Evolutionary conservation across 805 yeast species (phyloP).

Genomic region (Jamesozyma rosinii): DNA sequence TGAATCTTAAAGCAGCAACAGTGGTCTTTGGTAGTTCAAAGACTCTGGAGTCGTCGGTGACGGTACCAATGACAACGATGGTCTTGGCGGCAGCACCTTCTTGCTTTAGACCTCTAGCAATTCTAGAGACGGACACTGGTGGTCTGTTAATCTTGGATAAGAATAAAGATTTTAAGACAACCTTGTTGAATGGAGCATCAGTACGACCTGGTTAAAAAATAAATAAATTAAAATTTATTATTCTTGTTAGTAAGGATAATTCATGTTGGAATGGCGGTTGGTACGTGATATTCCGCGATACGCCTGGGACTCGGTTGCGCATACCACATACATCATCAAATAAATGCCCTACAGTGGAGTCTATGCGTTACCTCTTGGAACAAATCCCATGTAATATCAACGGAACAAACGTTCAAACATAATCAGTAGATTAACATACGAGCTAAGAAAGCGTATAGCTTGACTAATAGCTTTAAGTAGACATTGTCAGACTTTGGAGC

Average conservation of each 20-base stretch:
- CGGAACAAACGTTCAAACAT: background rate
- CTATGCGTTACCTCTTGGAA: no score
- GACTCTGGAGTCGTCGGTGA: conserved; percentile 95
- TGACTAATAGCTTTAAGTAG: conserved; percentile 95
- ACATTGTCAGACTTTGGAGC: conserved; percentile 99
- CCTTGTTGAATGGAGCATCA: conserved; percentile 98
- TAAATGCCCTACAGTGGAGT: no score
- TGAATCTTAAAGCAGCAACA: conserved; percentile 98
- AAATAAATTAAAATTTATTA: background rate
- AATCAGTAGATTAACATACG: conserved; percentile 53
- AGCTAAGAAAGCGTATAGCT: conserved; percentile 97
- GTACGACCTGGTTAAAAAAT: conserved; percentile 67
- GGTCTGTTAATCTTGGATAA: conserved; percentile 99
- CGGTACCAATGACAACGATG: conserved; percentile 97
- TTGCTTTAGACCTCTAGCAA: conserved; percentile 73
- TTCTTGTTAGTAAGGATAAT: conserved; percentile 31
- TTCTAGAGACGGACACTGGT: conserved; percentile 93
- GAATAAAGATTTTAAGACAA: conserved; percentile 87
- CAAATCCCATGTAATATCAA: no score
- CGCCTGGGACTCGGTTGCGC: no score
- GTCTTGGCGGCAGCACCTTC: conserved; percentile 83
- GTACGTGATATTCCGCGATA: no score
- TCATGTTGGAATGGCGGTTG: no score
- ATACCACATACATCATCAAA: no score
- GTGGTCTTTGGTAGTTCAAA: conserved; percentile 92